Evolutionary conservation across 1,139 yeast species (phyloP).

Genomic region (Saccharomyces hybrid): DNA sequence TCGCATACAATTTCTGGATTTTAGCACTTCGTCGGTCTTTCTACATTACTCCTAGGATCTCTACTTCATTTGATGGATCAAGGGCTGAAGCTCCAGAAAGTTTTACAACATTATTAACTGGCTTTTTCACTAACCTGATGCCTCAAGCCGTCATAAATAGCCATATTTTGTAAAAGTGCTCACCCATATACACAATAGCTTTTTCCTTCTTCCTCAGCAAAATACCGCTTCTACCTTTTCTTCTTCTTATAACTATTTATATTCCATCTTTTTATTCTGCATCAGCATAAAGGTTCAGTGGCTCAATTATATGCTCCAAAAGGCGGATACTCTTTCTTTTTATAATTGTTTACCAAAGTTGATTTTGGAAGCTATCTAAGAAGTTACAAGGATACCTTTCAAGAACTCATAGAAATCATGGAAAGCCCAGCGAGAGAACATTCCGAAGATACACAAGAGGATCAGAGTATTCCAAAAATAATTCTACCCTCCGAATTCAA

Average conservation of each 20-base stretch:
- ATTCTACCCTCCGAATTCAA: slow-evolving; percentile 36
- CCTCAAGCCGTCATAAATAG: not conserved
- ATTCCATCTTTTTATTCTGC: not conserved
- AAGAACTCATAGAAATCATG: not conserved
- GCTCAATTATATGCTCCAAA: not conserved
- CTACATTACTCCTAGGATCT: not conserved
- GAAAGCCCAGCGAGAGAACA: not conserved
- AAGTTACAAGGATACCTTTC: not conserved
- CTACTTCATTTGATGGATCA: not conserved
- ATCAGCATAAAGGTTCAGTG: not conserved
- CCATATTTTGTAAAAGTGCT: not conserved
- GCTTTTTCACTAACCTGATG: not conserved
- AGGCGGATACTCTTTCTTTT: not conserved
- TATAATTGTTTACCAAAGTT: not conserved
- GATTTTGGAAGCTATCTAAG: not conserved
- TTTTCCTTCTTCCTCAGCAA: not conserved
- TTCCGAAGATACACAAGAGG: not conserved
- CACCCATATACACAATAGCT: not conserved
- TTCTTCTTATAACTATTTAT: not conserved
- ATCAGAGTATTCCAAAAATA: slow-evolving; percentile 4
- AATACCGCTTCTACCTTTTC: not conserved
- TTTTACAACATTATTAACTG: not conserved
- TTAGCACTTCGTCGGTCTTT: not conserved
- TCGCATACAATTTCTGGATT: not conserved
- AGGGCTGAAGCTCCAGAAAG: not conserved